Evolutionary conservation across 108 stramenopile species (phyloP), one percentile per base, ranked within the genome.

Genomic region (Schizochytrium sp.): DNA sequence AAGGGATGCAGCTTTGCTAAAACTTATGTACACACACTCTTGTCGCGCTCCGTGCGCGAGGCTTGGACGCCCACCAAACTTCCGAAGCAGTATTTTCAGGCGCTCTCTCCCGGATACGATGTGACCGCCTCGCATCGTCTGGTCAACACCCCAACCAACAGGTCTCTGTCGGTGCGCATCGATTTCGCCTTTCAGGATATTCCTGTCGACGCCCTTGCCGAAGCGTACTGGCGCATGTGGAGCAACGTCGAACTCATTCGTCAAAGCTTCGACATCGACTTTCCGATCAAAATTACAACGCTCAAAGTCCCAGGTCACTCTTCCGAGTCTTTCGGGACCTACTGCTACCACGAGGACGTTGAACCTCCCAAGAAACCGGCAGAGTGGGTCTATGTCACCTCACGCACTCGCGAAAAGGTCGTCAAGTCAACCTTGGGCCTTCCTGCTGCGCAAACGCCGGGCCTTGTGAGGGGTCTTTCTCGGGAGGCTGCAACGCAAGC

Each of bases 171-270:
- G 10, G 48, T 53, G n/a, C 76, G 76, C 25, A 47, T 83, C 76
- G 76, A 83, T 23, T 53, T 83, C 28, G 76, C 76, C 76, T 53
- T 83, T 45, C 12, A 47, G 45, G 76, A 53, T 2, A 12, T 83
- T 53, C n/a, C 48, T 6, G 10, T 53, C 12, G 76, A 83, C 51
- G 51, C 28, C 76, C 23, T 83, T 6, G 48, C 45, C 12, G 76
- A 83, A 34, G 48, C 51, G 16, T 83, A 83, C 76, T 83, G 76
- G 76, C 51, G 48, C 51, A 83, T 83, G 76, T 83, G 76, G 76
- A 83, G 19, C 76, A 45, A 83, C 76, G 48, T 25, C 19, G 76
- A 12, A 6, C n/a, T 53, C n/a, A 28, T 83, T 34, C 76, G 51
- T 18, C n/a, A 83, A 12, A 4, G 45, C 19, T 83, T 53, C 76